Percentiles rank a stretch among this genome's conserved stretches.
Evolutionary conservation across 148 eudicot species (phyloP).

Genomic region (Heliosperma pusillum): DNA sequence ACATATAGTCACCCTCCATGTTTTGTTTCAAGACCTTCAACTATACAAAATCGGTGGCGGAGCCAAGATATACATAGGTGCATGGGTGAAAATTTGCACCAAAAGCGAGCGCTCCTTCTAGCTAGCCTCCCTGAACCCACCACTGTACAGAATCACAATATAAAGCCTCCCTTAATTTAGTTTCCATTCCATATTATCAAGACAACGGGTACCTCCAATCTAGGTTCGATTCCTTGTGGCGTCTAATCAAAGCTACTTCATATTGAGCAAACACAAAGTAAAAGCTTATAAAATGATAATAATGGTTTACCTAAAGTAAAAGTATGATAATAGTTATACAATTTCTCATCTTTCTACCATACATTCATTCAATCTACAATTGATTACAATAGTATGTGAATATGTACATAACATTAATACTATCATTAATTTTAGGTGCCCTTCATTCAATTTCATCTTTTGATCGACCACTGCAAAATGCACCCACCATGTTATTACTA

Average conservation of each 20-base stretch:
- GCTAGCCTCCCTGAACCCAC: too few species aligned
- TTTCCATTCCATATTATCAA: too few species aligned
- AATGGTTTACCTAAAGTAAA: neutral
- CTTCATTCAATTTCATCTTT: slow-evolving; percentile 19
- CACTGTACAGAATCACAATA: too few species aligned
- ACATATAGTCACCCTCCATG: too few species aligned
- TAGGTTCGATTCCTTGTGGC: neutral
- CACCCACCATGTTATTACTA: slow-evolving; percentile 20
- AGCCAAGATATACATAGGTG: too few species aligned
- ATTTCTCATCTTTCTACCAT: neutral
- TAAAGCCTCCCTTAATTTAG: too few species aligned
- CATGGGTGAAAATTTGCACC: too few species aligned
- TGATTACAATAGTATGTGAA: slow-evolving; percentile 5
- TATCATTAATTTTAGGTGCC: slow-evolving; percentile 20
- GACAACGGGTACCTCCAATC: neutral
- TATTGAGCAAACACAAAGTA: neutral
- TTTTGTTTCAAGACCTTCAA: too few species aligned
- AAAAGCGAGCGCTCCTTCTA: too few species aligned
- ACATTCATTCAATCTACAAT: slow-evolving; percentile 17
- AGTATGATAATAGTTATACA: neutral
- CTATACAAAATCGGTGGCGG: too few species aligned
- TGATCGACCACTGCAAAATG: slow-evolving; percentile 17
- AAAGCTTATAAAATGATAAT: too few species aligned
- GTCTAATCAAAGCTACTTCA: neutral
- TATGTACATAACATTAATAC: slow-evolving; percentile 21